Evolutionary conservation across 176 grass and related monocot species (phyloP).

Genomic region (Oryza meyeriana): DNA sequence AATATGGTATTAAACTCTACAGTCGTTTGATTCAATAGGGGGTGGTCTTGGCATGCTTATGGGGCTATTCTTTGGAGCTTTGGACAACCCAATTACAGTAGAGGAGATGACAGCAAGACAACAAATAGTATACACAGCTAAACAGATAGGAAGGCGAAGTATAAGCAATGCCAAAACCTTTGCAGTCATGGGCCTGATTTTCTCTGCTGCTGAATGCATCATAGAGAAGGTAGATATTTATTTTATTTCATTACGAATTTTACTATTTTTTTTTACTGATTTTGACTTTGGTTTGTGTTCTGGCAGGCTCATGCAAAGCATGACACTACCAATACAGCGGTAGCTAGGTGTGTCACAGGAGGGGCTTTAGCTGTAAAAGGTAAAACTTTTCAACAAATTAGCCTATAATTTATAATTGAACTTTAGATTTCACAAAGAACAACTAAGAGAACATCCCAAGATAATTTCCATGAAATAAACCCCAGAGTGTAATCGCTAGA

Average conservation of each 20-base stretch:
- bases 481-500: background rate
- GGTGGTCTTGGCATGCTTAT: slow-evolving; percentile 86
- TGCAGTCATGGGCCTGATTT: slow-evolving; percentile 88
- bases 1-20: slow-evolving; percentile 26
- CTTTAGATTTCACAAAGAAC: background rate
- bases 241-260: background rate
- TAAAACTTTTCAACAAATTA: slow-evolving; percentile 16
- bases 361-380: slow-evolving; percentile 83
- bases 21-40: slow-evolving; percentile 47
- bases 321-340: slow-evolving; percentile 80
- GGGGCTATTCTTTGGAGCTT: slow-evolving; percentile 87
- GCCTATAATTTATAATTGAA: background rate
- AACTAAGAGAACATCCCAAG: background rate
- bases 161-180: slow-evolving; percentile 80
- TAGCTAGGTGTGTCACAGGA: slow-evolving; percentile 91
- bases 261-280: background rate
- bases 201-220: slow-evolving; percentile 89
- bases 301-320: slow-evolving; percentile 82
- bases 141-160: slow-evolving; percentile 93
- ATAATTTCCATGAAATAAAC: slow-evolving; percentile 26
- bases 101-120: slow-evolving; percentile 81
- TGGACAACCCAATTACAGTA: slow-evolving; percentile 77
- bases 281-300: slow-evolving; percentile 13
- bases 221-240: slow-evolving; percentile 63
- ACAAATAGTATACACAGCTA: slow-evolving; percentile 76